phyloP scores from a whole-genome alignment of 2,329 filamentous ascomycete species.

The Scedosporium apiospermum region DNA sequence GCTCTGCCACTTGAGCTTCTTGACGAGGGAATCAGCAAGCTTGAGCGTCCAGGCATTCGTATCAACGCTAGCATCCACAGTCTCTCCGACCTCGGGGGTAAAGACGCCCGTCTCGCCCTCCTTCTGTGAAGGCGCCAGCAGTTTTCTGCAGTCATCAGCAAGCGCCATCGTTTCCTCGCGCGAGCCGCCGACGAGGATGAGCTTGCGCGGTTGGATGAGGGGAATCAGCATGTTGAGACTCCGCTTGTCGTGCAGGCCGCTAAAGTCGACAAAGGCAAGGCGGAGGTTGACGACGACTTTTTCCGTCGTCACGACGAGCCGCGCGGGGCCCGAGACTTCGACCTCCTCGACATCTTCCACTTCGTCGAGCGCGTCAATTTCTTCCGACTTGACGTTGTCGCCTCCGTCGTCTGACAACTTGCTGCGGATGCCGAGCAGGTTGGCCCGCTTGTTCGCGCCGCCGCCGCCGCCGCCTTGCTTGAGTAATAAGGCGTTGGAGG shows the following conservation, averaged over 20 bases:
- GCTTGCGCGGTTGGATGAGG: constrained; percentile 84
- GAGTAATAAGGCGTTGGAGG: neutral
- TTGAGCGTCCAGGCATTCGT: constrained; percentile 97
- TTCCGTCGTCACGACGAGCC: constrained; percentile 56
- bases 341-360: constrained; percentile 42
- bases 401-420: constrained; percentile 30
- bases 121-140: constrained; percentile 41
- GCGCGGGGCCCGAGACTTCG: constrained; percentile 57
- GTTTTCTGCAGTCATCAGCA: constrained; percentile 68
- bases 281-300: constrained; percentile 60
- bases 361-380: constrained; percentile 48
- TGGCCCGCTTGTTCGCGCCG: constrained; percentile 56
- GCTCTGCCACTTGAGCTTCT: constrained; percentile 87
- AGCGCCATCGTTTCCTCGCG: constrained; percentile 68
- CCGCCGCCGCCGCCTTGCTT: constrained; percentile 17
- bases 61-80: constrained; percentile 86
- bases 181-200: constrained; percentile 82
- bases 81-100: constrained; percentile 63
- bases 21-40: constrained; percentile 74
- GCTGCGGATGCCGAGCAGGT: constrained; percentile 24
- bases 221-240: constrained; percentile 92
- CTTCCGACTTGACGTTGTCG: constrained; percentile 9
- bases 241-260: constrained; percentile 84
- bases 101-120: constrained; percentile 48
- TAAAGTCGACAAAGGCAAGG: constrained; percentile 84